phyloP scores from a whole-genome alignment of 805 yeast species.

The Ogataea nonfermentans region DNA sequence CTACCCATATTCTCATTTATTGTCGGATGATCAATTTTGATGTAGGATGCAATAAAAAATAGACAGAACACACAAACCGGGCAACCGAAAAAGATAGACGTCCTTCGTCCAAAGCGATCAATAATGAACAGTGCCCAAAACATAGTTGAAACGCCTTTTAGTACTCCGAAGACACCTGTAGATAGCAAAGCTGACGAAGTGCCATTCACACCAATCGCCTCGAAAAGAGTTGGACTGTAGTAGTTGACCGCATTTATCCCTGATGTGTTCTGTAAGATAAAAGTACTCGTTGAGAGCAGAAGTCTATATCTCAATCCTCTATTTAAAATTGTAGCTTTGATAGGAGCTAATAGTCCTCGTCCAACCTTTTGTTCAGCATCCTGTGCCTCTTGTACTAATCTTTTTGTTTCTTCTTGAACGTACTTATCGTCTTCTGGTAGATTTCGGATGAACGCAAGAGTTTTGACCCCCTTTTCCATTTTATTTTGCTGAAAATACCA shows the following conservation, averaged over 20 bases:
- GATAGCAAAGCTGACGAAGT: conserved; percentile 25
- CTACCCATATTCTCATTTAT: background rate
- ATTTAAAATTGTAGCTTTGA: conserved; percentile 36
- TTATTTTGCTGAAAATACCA: conserved; percentile 45
- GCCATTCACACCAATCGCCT: conserved; percentile 38
- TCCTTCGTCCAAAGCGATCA: conserved; percentile 3
- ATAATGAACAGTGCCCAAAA: conserved; percentile 7
- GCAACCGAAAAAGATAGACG: background rate
- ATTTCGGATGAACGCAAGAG: conserved; percentile 34
- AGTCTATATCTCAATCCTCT: conserved; percentile 24
- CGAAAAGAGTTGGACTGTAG: conserved; percentile 45
- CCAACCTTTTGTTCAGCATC: conserved; percentile 11
- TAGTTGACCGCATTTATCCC: conserved; percentile 49
- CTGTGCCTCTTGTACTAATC: conserved; percentile 53
- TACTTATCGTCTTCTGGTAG: conserved; percentile 42
- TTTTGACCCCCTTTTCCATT: conserved; percentile 43
- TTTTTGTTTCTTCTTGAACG: conserved; percentile 54
- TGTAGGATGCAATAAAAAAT: conserved; percentile 3
- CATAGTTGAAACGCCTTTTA: conserved; percentile 7
- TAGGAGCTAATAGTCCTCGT: conserved; percentile 3
- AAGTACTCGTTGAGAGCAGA: conserved; percentile 23
- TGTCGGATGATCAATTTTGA: conserved; percentile 3
- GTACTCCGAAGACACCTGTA: conserved; percentile 19
- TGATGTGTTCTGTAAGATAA: conserved; percentile 23
- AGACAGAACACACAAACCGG: conserved; percentile 3